Evolutionary conservation across 306 rosid genomes (phyloP).

Genomic region (Amphicarpaea edgeworthii): DNA sequence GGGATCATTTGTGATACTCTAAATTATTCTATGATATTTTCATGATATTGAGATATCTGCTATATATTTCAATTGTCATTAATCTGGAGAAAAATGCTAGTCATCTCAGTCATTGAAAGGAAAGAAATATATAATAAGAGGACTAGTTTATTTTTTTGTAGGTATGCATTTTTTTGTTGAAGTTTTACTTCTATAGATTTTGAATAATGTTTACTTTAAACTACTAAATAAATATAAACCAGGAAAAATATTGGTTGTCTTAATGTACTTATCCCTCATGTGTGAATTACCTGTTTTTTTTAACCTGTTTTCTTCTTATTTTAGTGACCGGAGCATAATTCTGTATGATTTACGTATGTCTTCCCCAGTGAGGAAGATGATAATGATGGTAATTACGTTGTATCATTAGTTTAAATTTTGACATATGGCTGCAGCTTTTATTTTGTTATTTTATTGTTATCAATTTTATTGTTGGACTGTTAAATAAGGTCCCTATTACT

Average conservation of each 20-base stretch:
- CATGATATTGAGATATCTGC: not conserved
- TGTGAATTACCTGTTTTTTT: not conserved
- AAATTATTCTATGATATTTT: not conserved
- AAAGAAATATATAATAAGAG: not conserved
- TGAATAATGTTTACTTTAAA: not conserved
- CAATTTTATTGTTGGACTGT: not conserved
- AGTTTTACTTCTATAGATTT: slow-evolving; percentile 5
- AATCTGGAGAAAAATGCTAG: not conserved
- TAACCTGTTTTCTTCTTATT: slow-evolving; percentile 38
- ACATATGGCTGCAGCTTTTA: not conserved
- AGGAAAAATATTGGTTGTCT: not conserved
- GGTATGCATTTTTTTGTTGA: not conserved
- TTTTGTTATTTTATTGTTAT: slow-evolving; percentile 30
- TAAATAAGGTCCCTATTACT: slow-evolving; percentile 9
- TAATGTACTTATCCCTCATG: not conserved
- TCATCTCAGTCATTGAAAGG: not conserved
- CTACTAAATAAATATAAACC: not conserved
- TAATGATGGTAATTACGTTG: slow-evolving; percentile 74
- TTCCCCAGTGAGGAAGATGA: slow-evolving; percentile 66
- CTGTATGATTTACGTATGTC: slow-evolving; percentile 86
- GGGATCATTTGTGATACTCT: not conserved
- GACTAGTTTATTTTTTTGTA: not conserved
- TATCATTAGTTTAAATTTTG: slow-evolving; percentile 24
- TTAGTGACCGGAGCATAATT: slow-evolving; percentile 87
- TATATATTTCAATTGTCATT: not conserved